Conservation (phyloP, 139 green algal genomes). For the Chlorella ohadii region DNA sequence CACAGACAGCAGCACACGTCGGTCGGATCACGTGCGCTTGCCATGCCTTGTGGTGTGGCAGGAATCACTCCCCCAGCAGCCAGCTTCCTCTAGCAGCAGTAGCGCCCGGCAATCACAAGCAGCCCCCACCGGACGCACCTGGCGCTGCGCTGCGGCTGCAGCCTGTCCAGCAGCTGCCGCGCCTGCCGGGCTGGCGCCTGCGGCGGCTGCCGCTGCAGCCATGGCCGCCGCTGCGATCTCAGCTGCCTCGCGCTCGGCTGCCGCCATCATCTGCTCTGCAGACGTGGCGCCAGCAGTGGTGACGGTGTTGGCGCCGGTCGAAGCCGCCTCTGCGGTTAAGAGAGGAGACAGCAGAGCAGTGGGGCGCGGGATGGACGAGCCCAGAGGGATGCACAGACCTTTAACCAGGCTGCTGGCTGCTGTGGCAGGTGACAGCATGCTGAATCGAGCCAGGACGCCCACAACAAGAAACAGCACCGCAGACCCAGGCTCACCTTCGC, state of each 20-base stretch:
- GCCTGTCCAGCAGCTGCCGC: too few relatives aligned
- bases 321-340: background rate
- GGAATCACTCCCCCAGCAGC: too few relatives aligned
- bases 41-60: too few relatives aligned
- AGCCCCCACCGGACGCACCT: background rate
- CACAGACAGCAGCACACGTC: background rate
- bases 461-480: too few relatives aligned
- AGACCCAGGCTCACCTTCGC: background rate
- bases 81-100: background rate
- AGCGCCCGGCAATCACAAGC: background rate
- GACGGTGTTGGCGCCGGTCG: slow-evolving; percentile 4
- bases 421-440: too few relatives aligned
- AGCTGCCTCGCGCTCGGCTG: background rate
- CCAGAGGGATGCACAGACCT: too few relatives aligned
- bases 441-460: too few relatives aligned
- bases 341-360: background rate
- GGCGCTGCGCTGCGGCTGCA: background rate
- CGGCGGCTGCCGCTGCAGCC: background rate
- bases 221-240: background rate
- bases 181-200: background rate
- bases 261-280: background rate
- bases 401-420: too few relatives aligned
- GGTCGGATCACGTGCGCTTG: too few relatives aligned
- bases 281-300: background rate
- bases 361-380: background rate